Conservation (phyloP, 2,329 filamentous ascomycete species). For the Phyllosticta citribraziliensis region DNA sequence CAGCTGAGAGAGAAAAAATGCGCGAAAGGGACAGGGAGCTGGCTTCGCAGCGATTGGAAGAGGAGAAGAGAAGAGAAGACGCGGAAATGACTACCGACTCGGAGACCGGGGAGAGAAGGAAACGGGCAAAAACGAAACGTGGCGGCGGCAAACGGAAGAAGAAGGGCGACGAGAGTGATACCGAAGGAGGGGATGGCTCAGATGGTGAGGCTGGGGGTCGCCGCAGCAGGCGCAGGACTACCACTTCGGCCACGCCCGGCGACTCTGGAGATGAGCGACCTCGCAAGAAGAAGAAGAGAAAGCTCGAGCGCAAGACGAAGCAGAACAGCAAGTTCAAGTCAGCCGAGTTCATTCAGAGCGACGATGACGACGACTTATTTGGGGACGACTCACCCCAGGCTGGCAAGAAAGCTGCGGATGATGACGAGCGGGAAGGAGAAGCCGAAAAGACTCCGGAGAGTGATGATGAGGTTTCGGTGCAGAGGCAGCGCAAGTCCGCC, state of each 20-base stretch:
- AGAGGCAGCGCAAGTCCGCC: constrained; percentile 9
- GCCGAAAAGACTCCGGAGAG: constrained; percentile 7
- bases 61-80: constrained; percentile 57
- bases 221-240: constrained; percentile 26
- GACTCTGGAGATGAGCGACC: constrained; percentile 49
- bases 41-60: constrained; percentile 60
- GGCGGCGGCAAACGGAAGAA: constrained; percentile 41
- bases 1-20: constrained; percentile 77
- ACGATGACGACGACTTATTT: constrained; percentile 36
- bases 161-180: constrained; percentile 46
- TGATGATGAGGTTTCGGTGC: background rate
- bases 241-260: constrained; percentile 28
- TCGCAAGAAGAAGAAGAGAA: constrained; percentile 50
- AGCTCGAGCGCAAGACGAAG: constrained; percentile 44
- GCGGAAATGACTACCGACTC: constrained; percentile 50
- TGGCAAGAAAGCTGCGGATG: constrained; percentile 6
- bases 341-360: constrained; percentile 71
- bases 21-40: constrained; percentile 62
- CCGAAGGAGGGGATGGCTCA: constrained; percentile 32
- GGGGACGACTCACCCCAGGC: background rate
- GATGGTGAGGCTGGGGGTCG: constrained; percentile 29
- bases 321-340: constrained; percentile 67
- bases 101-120: constrained; percentile 76
- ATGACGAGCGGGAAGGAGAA: constrained; percentile 16
- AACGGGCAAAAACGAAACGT: constrained; percentile 47